These are phyloP conservation scores for Acephala macrosclerotiorum DNA, from an alignment of 2,329 filamentous ascomycete genomes.

Conservation along the genomic window DNA sequence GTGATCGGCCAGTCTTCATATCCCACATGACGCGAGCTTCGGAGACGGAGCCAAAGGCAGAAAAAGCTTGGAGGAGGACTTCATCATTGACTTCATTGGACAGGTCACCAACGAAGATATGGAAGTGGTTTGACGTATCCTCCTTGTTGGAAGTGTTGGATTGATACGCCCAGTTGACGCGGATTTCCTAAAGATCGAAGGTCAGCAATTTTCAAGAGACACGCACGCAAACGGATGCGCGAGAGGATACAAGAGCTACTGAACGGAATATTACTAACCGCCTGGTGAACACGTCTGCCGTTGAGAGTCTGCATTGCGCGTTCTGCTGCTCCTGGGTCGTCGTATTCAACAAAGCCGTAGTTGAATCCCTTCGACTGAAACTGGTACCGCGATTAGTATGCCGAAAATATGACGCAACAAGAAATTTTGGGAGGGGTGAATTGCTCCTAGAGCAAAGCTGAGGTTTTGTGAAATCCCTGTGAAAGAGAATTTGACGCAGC, in stretches of 20 bases:
- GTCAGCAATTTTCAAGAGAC: neutral
- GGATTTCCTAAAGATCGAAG: slow-evolving; percentile 77
- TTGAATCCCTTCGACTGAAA: slow-evolving; percentile 93
- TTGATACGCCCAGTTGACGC: slow-evolving; percentile 99
- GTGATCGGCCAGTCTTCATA: slow-evolving; percentile 98
- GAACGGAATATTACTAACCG: slow-evolving; percentile 69
- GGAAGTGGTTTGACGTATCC: slow-evolving; percentile 97
- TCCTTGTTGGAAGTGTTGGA: slow-evolving; percentile 94
- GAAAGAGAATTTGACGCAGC: slow-evolving; percentile 34
- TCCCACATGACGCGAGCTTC: slow-evolving; percentile 99
- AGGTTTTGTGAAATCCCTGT: slow-evolving; percentile 34
- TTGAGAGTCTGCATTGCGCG: slow-evolving; percentile 97
- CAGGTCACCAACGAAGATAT: slow-evolving; percentile 97
- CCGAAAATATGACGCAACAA: slow-evolving; percentile 10
- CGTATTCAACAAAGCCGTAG: slow-evolving; percentile 98
- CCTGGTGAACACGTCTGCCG: slow-evolving; percentile 92
- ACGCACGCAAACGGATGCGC: too few relatives aligned
- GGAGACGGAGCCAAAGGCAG: slow-evolving; percentile 92
- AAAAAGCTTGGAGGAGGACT: slow-evolving; percentile 91
- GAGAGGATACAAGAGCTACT: too few relatives aligned
- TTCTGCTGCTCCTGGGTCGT: slow-evolving; percentile 95
- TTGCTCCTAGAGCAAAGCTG: slow-evolving; percentile 24
- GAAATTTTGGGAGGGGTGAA: slow-evolving; percentile 14
- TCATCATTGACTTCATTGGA: slow-evolving; percentile 99
- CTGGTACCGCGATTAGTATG: slow-evolving; percentile 44